phyloP scores from a whole-genome alignment of 495 filamentous ascomycete species.

The Daldinia bambusicola region DNA sequence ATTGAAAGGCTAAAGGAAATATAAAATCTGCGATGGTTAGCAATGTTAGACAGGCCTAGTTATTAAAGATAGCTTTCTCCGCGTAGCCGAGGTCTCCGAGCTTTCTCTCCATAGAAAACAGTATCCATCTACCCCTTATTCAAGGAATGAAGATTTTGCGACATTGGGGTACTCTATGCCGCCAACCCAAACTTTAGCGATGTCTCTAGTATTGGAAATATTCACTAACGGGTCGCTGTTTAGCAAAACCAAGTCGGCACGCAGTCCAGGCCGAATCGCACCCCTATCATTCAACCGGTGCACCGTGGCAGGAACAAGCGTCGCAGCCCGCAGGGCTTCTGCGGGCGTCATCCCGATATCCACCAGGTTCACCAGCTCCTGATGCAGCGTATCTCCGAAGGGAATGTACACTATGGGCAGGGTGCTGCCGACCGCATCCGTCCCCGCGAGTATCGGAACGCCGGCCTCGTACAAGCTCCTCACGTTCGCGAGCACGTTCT shows the following conservation, averaged over 20 bases:
- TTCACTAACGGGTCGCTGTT: conserved; percentile 52
- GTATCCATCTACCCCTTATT: not conserved
- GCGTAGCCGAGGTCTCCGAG: not conserved
- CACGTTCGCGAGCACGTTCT: conserved; percentile 41
- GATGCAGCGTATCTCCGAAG: conserved; percentile 44
- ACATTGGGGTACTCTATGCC: conserved; percentile 46
- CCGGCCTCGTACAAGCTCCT: conserved; percentile 43
- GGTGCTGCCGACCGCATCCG: conserved; percentile 46
- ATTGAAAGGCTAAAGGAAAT: too few species aligned
- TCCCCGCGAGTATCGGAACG: conserved; percentile 51
- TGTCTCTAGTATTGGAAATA: conserved; percentile 50
- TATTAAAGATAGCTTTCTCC: too few species aligned
- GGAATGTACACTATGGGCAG: conserved; percentile 62
- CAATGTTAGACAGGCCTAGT: too few species aligned
- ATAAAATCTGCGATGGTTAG: too few species aligned
- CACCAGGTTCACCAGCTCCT: conserved; percentile 44
- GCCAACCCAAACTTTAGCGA: conserved; percentile 53
- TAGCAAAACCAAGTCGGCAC: conserved; percentile 56
- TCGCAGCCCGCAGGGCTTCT: conserved; percentile 46
- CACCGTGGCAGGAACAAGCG: conserved; percentile 28
- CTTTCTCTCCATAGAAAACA: not conserved
- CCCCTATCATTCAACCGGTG: conserved; percentile 48
- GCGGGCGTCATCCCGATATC: conserved; percentile 36
- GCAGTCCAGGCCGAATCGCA: conserved; percentile 49
- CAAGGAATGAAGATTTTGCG: conserved; percentile 2